Conservation (phyloP, 2,329 filamentous ascomycete species). For the Botrytis deweyae region DNA sequence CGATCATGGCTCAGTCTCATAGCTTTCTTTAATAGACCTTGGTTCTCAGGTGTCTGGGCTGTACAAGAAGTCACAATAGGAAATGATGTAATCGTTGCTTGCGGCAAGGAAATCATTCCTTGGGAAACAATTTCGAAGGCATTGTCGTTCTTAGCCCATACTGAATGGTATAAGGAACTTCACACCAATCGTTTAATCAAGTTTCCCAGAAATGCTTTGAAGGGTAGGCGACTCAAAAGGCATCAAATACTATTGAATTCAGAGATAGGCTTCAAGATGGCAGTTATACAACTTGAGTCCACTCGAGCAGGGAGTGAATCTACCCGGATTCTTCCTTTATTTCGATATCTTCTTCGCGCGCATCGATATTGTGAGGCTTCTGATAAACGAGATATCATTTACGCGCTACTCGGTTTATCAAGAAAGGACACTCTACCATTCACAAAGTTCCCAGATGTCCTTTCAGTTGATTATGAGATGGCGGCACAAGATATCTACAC, state of each 20-base stretch:
- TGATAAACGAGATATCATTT: slow-evolving; percentile 17
- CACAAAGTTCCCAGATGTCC: neutral
- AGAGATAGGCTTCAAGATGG: slow-evolving; percentile 5
- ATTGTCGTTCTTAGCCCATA: slow-evolving; percentile 4
- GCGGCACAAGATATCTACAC: neutral
- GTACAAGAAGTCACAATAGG: slow-evolving; percentile 8
- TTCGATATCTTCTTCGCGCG: slow-evolving; percentile 4
- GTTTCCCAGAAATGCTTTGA: neutral
- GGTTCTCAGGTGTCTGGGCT: slow-evolving; percentile 14
- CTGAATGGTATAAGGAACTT: slow-evolving; percentile 4
- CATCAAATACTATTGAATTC: neutral
- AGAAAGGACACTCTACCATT: slow-evolving; percentile 8
- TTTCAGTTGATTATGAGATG: neutral
- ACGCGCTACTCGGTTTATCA: neutral
- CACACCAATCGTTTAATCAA: neutral
- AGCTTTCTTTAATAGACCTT: slow-evolving; percentile 17
- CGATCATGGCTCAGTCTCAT: slow-evolving; percentile 7
- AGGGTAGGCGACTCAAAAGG: neutral
- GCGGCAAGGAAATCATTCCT: neutral
- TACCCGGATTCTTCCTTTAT: slow-evolving; percentile 1
- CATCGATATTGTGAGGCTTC: slow-evolving; percentile 7
- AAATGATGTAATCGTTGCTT: slow-evolving; percentile 3
- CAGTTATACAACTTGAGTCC: slow-evolving; percentile 14
- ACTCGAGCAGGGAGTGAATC: slow-evolving; percentile 5
- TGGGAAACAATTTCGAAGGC: slow-evolving; percentile 8